Evolutionary conservation across 2,329 filamentous ascomycete species (phyloP).

Genomic region (Esteya vermicola): DNA sequence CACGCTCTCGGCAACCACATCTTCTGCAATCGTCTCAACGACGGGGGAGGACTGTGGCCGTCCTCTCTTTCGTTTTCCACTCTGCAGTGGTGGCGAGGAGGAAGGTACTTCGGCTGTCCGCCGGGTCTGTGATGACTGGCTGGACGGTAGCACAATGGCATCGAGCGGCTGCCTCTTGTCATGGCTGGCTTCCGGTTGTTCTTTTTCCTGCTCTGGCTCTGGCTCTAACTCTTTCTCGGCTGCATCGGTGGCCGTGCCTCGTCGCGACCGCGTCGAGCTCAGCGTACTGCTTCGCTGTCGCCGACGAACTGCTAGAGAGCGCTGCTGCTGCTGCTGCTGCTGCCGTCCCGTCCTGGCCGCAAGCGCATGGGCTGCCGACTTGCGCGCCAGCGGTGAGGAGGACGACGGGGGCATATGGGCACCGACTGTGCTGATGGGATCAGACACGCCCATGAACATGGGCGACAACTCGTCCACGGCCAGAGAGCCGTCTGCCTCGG

Average conservation of each 20-base stretch:
- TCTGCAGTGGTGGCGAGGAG: conserved; percentile 1
- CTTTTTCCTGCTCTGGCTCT: conserved; percentile 11
- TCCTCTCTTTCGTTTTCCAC: not conserved
- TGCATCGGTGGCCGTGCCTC: not conserved
- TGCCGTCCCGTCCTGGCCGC: not conserved
- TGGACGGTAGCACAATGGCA: not conserved
- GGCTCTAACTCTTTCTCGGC: conserved; percentile 6
- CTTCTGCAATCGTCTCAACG: not conserved
- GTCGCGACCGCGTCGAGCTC: not conserved
- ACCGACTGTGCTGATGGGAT: not conserved
- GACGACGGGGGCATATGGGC: not conserved
- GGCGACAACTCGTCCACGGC: conserved; percentile 16
- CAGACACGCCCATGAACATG: not conserved
- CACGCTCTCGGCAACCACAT: conserved; percentile 5
- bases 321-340: no score
- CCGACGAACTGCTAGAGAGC: no score
- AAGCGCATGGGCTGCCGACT: conserved; percentile 3
- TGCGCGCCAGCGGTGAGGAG: conserved; percentile 10
- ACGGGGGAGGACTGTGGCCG: not conserved
- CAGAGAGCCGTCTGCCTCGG: conserved; percentile 4
- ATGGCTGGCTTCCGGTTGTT: conserved; percentile 2
- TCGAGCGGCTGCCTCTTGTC: no score
- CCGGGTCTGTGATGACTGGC: not conserved
- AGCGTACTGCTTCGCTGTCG: not conserved
- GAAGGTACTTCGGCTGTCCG: conserved; percentile 1